Percentiles rank a stretch among this genome's conserved stretches.
Evolutionary conservation across 1,139 yeast species (phyloP).

Genomic region (Williopsis jadinii): DNA sequence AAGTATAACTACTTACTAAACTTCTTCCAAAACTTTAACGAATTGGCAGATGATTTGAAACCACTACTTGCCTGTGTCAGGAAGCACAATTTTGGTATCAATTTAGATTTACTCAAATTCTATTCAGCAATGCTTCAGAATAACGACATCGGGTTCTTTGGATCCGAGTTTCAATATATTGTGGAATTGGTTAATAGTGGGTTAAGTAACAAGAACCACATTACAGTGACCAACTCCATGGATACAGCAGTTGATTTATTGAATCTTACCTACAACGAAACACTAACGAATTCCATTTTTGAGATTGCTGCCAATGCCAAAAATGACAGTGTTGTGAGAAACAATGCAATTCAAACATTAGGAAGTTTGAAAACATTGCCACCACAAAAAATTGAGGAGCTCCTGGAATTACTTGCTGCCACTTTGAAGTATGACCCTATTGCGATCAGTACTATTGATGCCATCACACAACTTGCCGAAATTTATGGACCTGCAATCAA

Average conservation of each 20-base stretch:
- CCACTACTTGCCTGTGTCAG: conserved; percentile 16
- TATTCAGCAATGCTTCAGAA: conserved; percentile 24
- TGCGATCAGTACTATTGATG: conserved; percentile 29
- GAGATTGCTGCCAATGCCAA: conserved; percentile 18
- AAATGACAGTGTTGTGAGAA: conserved; percentile 23
- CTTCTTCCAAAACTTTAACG: conserved; percentile 19
- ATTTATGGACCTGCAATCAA: conserved; percentile 12
- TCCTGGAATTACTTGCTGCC: conserved; percentile 21
- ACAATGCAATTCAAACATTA: conserved; percentile 18
- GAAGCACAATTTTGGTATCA: conserved; percentile 21
- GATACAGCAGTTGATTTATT: conserved; percentile 34
- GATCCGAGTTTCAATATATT: conserved; percentile 23
- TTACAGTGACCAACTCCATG: conserved; percentile 45
- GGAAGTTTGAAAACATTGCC: conserved; percentile 19
- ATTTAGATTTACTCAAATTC: conserved; percentile 26
- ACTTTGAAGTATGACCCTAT: conserved; percentile 34
- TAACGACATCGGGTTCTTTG: conserved; percentile 25
- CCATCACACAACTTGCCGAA: conserved; percentile 25
- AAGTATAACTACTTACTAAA: conserved; percentile 18
- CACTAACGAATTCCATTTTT: conserved; percentile 18
- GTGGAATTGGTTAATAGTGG: conserved; percentile 37
- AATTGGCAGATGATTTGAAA: conserved; percentile 17
- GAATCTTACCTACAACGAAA: conserved; percentile 20
- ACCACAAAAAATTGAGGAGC: conserved; percentile 12
- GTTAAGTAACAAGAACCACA: conserved; percentile 39